phyloP scores from a whole-genome alignment of 306 rosid genomes.

The Vigna radiata region DNA sequence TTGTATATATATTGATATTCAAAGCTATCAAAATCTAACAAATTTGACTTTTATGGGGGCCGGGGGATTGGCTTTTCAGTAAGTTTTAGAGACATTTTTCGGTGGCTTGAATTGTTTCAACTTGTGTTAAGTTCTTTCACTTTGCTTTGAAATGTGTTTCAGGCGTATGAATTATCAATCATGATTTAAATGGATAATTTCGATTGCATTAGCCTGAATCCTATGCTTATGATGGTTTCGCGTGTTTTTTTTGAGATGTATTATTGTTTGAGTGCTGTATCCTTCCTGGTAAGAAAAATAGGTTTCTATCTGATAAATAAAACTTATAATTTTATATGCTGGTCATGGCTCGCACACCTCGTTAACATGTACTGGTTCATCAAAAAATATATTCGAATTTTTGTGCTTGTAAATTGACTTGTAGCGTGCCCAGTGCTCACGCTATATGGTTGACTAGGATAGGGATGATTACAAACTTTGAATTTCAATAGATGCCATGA shows the following conservation, averaged over 20 bases:
- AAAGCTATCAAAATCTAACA: neutral
- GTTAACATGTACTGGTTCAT: neutral
- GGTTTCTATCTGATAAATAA: conserved; percentile 6
- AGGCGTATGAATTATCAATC: neutral
- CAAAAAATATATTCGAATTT: neutral
- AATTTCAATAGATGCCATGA: neutral
- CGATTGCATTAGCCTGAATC: neutral
- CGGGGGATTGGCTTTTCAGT: neutral
- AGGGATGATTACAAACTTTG: neutral
- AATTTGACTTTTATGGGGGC: neutral
- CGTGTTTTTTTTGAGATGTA: neutral
- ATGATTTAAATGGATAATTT: neutral
- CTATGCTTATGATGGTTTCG: neutral
- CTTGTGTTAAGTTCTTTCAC: neutral
- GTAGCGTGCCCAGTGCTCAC: neutral
- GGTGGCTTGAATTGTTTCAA: neutral
- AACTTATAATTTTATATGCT: neutral
- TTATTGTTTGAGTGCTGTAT: neutral
- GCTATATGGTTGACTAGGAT: neutral
- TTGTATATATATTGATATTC: neutral
- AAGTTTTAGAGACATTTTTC: neutral
- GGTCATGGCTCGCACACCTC: neutral
- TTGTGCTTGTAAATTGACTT: neutral
- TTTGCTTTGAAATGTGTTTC: conserved; percentile 16
- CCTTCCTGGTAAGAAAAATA: conserved; percentile 2